Evolutionary conservation across 768 basidiomycete genomes (phyloP).

Genomic region (Coprinellus micaceus): DNA sequence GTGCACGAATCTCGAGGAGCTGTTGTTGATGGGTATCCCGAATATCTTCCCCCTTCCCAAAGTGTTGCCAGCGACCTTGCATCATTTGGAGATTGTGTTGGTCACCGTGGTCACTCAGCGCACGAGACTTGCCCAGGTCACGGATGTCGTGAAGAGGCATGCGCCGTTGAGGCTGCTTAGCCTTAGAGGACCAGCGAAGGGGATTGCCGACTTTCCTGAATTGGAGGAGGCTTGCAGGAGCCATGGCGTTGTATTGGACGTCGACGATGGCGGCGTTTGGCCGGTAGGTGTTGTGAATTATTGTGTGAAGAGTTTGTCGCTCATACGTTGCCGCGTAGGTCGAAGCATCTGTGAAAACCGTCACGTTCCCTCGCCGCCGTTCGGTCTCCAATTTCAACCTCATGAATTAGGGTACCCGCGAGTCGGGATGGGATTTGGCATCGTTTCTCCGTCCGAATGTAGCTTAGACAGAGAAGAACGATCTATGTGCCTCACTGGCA

Average conservation of each 20-base stretch:
- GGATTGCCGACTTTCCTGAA: neutral
- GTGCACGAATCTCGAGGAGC: conserved; percentile 38
- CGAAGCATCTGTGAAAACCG: neutral
- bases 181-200: neutral
- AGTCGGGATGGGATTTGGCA: too few relatives aligned
- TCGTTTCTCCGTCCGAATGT: too few relatives aligned
- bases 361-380: neutral
- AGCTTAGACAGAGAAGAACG: neutral
- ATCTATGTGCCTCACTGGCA: too few relatives aligned
- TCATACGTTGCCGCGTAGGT: neutral
- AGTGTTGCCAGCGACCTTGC: conserved; percentile 31
- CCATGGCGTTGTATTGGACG: neutral
- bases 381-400: neutral
- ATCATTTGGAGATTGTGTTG: conserved; percentile 27
- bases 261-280: neutral
- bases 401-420: neutral
- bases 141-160: neutral
- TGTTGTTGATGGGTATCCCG: conserved; percentile 36
- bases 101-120: neutral
- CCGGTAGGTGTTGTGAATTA: neutral
- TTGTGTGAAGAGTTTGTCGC: too few relatives aligned
- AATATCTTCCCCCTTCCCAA: conserved; percentile 27
- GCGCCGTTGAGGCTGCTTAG: neutral
- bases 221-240: neutral
- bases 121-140: neutral